Percentiles rank a stretch among this genome's conserved stretches.
phyloP scores from a whole-genome alignment of 108 stramenopile genomes.

The Cylindrotheca fusiformis region DNA sequence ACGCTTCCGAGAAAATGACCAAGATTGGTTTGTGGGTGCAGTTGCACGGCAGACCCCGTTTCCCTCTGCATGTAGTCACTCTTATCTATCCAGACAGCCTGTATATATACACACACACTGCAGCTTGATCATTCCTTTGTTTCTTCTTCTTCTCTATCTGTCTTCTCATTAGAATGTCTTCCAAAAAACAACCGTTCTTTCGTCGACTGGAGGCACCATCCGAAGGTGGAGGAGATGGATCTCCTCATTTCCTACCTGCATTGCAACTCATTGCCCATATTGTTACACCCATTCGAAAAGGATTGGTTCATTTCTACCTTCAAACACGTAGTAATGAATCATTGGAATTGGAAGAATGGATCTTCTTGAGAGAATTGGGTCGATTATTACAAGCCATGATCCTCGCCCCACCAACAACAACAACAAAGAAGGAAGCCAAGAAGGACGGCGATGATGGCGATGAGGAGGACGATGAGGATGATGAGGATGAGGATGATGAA shows the following conservation, averaged over 20 bases:
- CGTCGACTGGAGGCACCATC: not conserved
- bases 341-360: slow-evolving; percentile 11
- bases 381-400: slow-evolving; percentile 13
- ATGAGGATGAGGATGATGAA: slow-evolving; percentile 9
- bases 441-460: not conserved
- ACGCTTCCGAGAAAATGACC: no score
- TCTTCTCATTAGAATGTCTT: no score
- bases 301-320: slow-evolving; percentile 30
- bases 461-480: not conserved
- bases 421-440: not conserved
- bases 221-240: slow-evolving; percentile 3
- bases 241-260: slow-evolving; percentile 23
- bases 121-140: no score
- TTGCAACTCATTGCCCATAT: slow-evolving; percentile 30
- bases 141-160: no score
- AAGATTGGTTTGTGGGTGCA: no score
- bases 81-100: no score
- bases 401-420: not conserved
- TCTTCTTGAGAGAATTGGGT: slow-evolving; percentile 12
- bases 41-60: no score
- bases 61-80: no score
- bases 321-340: slow-evolving; percentile 2
- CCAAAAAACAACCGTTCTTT: not conserved
- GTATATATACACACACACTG: no score
- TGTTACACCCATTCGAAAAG: slow-evolving; percentile 21